Evolutionary conservation across 257 asterid species (phyloP), one percentile per base, ranked within the genome.

Genomic region (Buddleja alternifolia): DNA sequence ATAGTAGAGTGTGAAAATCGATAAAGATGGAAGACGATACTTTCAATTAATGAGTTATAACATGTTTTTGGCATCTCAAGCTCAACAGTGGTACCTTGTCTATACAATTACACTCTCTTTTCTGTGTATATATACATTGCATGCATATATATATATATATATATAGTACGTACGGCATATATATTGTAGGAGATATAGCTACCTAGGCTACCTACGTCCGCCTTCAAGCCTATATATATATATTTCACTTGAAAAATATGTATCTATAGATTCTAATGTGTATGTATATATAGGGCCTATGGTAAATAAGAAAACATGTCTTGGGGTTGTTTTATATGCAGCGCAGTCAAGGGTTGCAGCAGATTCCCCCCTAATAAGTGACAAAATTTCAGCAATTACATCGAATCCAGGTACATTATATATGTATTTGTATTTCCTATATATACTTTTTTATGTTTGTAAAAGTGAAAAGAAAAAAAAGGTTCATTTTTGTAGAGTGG

Each of bases 61-160:
- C 83, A 69, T 78, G 81, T 81, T 72, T 81, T 75, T 75, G 84
- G 86, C 80, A 78, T 82, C 86, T 78, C 59, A 78, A 72, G 62
- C 81, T 63, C 60, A 77, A 76, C 70, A 77, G 67, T 62, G 41
- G 81, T 66, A 40, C 74, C 66, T 57, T 70, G 54, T 44, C 63
- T 39, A 63, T 37, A 11, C 37, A 73, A 75, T 70, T 52, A 70
- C 85, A 53, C 36, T 50, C 66, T 78, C 70, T 67, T 80, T 72
- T 36, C 41, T 57, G 17, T 45, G 41, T 67, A 37, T 21, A 36
- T 39, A 40, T 46, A 9, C 20, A 3, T 47, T 21, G 23, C 10
- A 51, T 32, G 25, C 36, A 56, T 9, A 11, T 10, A 34, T 25
- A 23, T 60, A 51, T 32, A 15, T 20, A 56, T 9, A 11, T 10